A percentile compares a stretch with the other conserved stretches of the same genome.
Evolutionary conservation across 768 basidiomycete genomes (phyloP).

Genomic region (Naganishia vishniacii): DNA sequence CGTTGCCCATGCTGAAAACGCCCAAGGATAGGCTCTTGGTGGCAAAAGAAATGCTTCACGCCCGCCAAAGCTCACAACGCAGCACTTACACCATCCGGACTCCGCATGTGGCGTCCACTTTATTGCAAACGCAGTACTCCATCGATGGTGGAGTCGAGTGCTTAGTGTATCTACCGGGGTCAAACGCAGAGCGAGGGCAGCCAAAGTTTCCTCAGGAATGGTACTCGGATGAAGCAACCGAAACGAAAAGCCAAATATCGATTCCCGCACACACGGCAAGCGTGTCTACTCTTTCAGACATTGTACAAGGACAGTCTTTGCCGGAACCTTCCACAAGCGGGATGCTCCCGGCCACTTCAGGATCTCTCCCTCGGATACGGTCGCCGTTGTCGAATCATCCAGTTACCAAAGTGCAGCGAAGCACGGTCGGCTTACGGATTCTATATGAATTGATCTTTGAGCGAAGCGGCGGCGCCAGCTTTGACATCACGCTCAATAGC

Average conservation of each 20-base stretch:
- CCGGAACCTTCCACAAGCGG: background rate
- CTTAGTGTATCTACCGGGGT: background rate
- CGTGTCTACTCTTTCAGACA: background rate
- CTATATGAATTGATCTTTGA: slow-evolving; percentile 4
- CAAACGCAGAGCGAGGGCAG: background rate
- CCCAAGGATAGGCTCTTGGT: slow-evolving; percentile 57
- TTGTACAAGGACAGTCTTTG: background rate
- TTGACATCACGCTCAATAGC: slow-evolving; percentile 1
- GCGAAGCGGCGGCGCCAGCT: background rate
- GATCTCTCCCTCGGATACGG: background rate
- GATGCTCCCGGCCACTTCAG: background rate
- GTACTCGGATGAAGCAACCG: slow-evolving; percentile 7
- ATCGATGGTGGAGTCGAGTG: slow-evolving; percentile 13
- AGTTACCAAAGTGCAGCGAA: background rate
- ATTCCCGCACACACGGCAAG: too few species aligned
- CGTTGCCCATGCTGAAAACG: slow-evolving; percentile 61
- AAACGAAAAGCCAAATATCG: background rate
- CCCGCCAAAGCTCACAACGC: slow-evolving; percentile 35
- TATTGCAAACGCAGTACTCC: slow-evolving; percentile 3
- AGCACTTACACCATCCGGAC: slow-evolving; percentile 29
- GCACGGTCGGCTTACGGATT: too few species aligned
- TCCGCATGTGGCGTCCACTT: slow-evolving; percentile 31
- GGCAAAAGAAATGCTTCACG: slow-evolving; percentile 31
- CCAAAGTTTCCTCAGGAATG: background rate
- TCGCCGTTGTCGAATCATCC: slow-evolving; percentile 1